Evolutionary conservation across 768 basidiomycete genomes (phyloP).

Genomic region (Suillus alpinus): DNA sequence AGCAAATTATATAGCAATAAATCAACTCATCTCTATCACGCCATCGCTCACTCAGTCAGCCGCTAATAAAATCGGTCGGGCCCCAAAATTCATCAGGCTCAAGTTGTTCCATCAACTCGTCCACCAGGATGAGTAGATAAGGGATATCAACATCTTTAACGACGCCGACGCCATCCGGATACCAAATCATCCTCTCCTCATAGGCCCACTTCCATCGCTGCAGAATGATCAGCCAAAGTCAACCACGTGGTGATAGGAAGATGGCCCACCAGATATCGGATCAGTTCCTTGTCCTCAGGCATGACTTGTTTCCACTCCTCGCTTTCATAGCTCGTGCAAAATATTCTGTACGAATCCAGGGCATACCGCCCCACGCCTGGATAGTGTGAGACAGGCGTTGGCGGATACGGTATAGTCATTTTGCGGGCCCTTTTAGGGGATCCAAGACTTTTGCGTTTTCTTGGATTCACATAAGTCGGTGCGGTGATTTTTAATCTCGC

Average conservation of each 20-base stretch:
- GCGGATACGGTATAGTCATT: slow-evolving; percentile 33
- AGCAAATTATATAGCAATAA: background rate
- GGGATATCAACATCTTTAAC: slow-evolving; percentile 34
- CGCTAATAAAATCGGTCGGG: slow-evolving; percentile 1
- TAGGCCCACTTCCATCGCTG: slow-evolving; percentile 77
- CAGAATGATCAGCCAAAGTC: background rate
- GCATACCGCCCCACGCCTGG: slow-evolving; percentile 72
- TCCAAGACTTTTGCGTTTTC: background rate
- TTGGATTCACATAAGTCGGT: background rate
- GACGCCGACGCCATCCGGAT: slow-evolving; percentile 39
- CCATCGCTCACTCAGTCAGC: background rate
- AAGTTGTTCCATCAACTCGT: slow-evolving; percentile 31
- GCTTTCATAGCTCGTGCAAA: slow-evolving; percentile 37
- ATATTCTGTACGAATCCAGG: slow-evolving; percentile 74
- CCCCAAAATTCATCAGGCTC: slow-evolving; percentile 4
- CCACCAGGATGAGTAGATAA: slow-evolving; percentile 40
- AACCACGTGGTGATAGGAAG: background rate
- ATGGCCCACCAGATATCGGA: slow-evolving; percentile 57
- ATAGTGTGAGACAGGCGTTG: slow-evolving; percentile 52
- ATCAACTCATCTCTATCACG: background rate
- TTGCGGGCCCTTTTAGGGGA: background rate
- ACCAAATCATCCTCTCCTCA: slow-evolving; percentile 50
- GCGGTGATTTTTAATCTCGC: background rate
- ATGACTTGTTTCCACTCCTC: slow-evolving; percentile 60
- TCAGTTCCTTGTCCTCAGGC: slow-evolving; percentile 68